Conservation (phyloP, 352 stramenopile genomes). For the Globisporangium echinulatum region DNA sequence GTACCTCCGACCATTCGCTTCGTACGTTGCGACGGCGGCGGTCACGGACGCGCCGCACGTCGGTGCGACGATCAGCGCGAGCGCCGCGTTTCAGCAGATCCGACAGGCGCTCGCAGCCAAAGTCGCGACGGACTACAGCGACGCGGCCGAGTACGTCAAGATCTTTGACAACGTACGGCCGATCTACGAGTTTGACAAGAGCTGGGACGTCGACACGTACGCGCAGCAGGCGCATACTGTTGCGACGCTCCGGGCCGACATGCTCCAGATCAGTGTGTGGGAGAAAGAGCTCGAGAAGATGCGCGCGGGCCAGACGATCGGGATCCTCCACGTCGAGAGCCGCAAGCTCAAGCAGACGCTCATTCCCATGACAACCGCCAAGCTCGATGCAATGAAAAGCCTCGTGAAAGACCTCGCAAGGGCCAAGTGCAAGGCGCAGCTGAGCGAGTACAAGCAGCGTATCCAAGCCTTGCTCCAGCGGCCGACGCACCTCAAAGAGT, state of each 20-base stretch:
- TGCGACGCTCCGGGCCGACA: constrained; percentile 82
- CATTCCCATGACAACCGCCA: constrained; percentile 89
- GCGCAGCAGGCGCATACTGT: constrained; percentile 78
- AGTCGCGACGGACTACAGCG: constrained; percentile 80
- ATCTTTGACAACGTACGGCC: constrained; percentile 90
- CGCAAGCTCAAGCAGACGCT: constrained; percentile 91
- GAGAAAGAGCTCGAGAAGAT: constrained; percentile 94
- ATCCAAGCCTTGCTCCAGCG: constrained; percentile 80
- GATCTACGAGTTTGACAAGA: constrained; percentile 89
- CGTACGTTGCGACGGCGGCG: constrained; percentile 52
- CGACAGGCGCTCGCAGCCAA: constrained; percentile 76
- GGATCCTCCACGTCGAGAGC: constrained; percentile 91
- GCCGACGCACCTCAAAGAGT: constrained; percentile 89
- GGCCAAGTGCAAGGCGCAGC: constrained; percentile 81
- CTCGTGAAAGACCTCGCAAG: constrained; percentile 89
- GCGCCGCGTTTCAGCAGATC: constrained; percentile 68
- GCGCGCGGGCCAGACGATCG: constrained; percentile 86
- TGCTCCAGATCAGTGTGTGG: constrained; percentile 89
- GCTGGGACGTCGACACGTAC: constrained; percentile 88
- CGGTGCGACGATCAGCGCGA: constrained; percentile 64
- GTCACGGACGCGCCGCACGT: constrained; percentile 73
- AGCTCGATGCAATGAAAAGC: constrained; percentile 90
- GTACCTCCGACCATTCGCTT: constrained; percentile 82
- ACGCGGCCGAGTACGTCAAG: constrained; percentile 87
- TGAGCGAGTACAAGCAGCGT: constrained; percentile 88